Evolutionary conservation across 345 rosid species (phyloP).

Genomic region (Bruguiera parviflora): DNA sequence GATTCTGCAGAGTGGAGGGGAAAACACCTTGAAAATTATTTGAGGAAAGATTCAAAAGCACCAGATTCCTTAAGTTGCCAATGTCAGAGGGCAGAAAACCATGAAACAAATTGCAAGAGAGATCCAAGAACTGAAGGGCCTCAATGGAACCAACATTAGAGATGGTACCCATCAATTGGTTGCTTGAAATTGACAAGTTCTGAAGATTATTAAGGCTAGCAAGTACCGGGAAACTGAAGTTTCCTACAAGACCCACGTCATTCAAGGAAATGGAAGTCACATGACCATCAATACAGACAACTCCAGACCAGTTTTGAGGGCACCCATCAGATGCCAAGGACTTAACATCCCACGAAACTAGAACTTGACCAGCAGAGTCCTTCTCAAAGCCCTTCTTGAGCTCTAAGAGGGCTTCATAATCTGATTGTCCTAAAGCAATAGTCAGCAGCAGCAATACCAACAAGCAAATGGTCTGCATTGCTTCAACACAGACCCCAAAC

Average conservation of each 20-base stretch:
- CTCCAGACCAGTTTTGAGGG: slow-evolving; percentile 75
- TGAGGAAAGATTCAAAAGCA: slow-evolving; percentile 51
- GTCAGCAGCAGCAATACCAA: slow-evolving; percentile 38
- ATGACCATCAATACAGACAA: slow-evolving; percentile 53
- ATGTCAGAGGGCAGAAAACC: slow-evolving; percentile 53
- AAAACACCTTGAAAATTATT: slow-evolving; percentile 52
- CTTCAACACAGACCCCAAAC: slow-evolving; percentile 25
- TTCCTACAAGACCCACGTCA: slow-evolving; percentile 58
- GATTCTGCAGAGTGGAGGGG: slow-evolving; percentile 48
- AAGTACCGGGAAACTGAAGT: slow-evolving; percentile 60
- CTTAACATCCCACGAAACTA: slow-evolving; percentile 68
- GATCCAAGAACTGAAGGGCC: slow-evolving; percentile 56
- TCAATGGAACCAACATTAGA: slow-evolving; percentile 49
- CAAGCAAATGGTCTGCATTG: slow-evolving; percentile 56
- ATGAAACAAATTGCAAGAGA: slow-evolving; percentile 51
- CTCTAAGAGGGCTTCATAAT: slow-evolving; percentile 70
- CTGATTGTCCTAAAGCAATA: slow-evolving; percentile 49
- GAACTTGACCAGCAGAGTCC: slow-evolving; percentile 55
- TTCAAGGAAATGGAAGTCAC: slow-evolving; percentile 60
- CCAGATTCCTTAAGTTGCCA: slow-evolving; percentile 37
- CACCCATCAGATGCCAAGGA: slow-evolving; percentile 62
- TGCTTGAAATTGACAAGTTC: slow-evolving; percentile 61
- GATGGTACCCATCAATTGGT: slow-evolving; percentile 64
- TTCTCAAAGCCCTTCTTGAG: slow-evolving; percentile 59
- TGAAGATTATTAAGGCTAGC: slow-evolving; percentile 48